Base-by-base conservation (phyloP, 139 green algal genomes). In the Pedinophyceae sp. region DNA sequence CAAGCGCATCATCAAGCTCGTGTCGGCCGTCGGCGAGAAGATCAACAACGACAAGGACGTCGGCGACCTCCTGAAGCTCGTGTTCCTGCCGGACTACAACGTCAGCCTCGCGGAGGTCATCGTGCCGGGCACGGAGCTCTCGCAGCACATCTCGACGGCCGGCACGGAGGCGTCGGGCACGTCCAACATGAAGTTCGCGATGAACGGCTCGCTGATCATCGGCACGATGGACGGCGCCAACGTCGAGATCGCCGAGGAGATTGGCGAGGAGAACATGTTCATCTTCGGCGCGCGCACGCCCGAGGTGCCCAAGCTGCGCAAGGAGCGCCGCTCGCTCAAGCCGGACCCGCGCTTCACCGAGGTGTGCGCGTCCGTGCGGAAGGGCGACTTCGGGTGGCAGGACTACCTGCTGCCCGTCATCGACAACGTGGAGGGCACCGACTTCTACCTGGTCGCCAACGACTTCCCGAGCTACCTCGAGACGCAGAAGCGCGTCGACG, bases 181-280 rank as follows among this genome's bases (percentile, higher is more conserved):
- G 2, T 78, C 64, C 62, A 98, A 98, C 81, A 98, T 98, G 91
- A 98, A 98, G 82, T 98, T 98, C 76, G 79, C 79, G 58, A 94
- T 98, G 83, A 98, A 98, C 66, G 91, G 91, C 57, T 80, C 64
- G 27, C 77, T 94, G 50, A 86, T 95, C 63, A 76, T 95, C 25
- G 87, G 87, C 59, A 94, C 87, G 52, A 84, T 91, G 81, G 91
- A 98, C 56, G 91, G 91, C 47, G 91, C 91, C 54, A 98, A 96
- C 77, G 83, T 98, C 38, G 91, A 98, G 80, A 98, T 98, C 56
- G 86, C 83, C 0, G 77, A 93, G 67, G 84, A 85, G 70, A 74
- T 77, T 30, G 73, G 75, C 47, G 46, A 69, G 5, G 81, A 93
- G 2, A 88, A 93, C 75, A 81, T 88, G 68, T 93, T 93, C 67